Evolutionary conservation across 2,329 filamentous ascomycete species (phyloP), one percentile per base, ranked within the genome.

Genomic region (Lachnellula subtilissima): DNA sequence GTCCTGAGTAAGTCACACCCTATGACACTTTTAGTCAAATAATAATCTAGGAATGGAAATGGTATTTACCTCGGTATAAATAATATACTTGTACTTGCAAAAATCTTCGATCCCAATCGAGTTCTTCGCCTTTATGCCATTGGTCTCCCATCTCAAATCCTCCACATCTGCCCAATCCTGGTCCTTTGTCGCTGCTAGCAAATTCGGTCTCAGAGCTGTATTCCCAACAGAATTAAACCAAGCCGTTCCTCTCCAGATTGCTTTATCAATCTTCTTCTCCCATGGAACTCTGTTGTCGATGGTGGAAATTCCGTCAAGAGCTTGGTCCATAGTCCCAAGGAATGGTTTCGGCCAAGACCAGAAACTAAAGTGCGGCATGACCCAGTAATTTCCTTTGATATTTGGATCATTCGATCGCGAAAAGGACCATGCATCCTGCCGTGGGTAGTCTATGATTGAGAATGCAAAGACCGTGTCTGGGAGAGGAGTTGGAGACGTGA

Each of bases 341-440:
- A 77, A 78, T 52, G 74, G 76, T 47, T 79, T 72, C 22, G 75
- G 71, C 79, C 79, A 82, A 5, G 76, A 74, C 76, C 76, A 83
- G 70, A 76, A 80, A 64, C 73, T 74, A 72, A 80, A 85, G 71
- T 79, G 81, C 55, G 79, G 80, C 70, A 82, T 78, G 4, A 79
- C 66, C 69, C 79, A 82, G 56, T 71, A 71, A 37, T 74, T 74
- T 11, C 59, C 54, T 68, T 70, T 4, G 57, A 61, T 53, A 15
- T 60, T 56, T 0, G 74, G 72, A 65, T 74, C 71, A 22, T 74
- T 74, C 8, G 74, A 72, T 2, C 76, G 74, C n/a, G 75, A 71
- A 69, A 81, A 80, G 12, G 75, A 74, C 67, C 76, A 75, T 2
- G 75, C 68, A 6, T 71, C 70, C n/a, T 73, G 64, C 39, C 70